Conservation (phyloP, 1,284 basidiomycete species). For the Agaricales sp. region DNA sequence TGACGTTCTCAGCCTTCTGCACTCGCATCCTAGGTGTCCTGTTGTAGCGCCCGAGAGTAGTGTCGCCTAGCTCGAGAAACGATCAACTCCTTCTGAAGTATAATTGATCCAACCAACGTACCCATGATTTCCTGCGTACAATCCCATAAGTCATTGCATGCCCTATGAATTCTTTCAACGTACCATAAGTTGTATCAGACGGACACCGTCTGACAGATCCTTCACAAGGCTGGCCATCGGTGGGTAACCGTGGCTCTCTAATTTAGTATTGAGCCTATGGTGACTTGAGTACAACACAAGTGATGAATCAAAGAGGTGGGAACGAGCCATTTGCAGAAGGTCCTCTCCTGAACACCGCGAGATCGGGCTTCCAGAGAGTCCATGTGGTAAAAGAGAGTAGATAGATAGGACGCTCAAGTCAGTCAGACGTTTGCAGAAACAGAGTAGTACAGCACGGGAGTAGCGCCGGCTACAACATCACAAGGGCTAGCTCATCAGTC, state of each 20-base stretch:
- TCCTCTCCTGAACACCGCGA: constrained; percentile 62
- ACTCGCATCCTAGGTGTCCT: constrained; percentile 84
- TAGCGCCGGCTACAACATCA: too few relatives aligned
- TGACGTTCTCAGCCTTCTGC: constrained; percentile 97
- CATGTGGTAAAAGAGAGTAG: constrained; percentile 19
- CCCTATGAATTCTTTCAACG: constrained; percentile 13
- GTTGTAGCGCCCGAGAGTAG: constrained; percentile 87
- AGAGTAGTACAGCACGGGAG: too few relatives aligned
- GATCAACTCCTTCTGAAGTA: constrained; percentile 6
- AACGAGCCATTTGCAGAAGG: constrained; percentile 80
- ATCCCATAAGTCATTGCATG: background rate
- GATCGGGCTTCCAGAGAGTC: constrained; percentile 54
- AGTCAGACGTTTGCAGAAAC: constrained; percentile 7
- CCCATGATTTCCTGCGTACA: constrained; percentile 83
- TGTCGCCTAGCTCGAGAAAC: constrained; percentile 60
- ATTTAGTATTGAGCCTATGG: constrained; percentile 86
- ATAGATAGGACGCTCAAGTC: too few relatives aligned
- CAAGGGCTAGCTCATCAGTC: too few relatives aligned
- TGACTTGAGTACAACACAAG: constrained; percentile 4
- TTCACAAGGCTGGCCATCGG: constrained; percentile 87
- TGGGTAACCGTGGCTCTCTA: constrained; percentile 77
- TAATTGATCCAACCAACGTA: constrained; percentile 19
- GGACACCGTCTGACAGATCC: constrained; percentile 92
- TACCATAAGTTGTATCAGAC: constrained; percentile 88
- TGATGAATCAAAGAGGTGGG: constrained; percentile 4